These are phyloP conservation scores for Nicotiana attenuata DNA, from an alignment of 257 asterid species.

Conservation along the genomic window DNA sequence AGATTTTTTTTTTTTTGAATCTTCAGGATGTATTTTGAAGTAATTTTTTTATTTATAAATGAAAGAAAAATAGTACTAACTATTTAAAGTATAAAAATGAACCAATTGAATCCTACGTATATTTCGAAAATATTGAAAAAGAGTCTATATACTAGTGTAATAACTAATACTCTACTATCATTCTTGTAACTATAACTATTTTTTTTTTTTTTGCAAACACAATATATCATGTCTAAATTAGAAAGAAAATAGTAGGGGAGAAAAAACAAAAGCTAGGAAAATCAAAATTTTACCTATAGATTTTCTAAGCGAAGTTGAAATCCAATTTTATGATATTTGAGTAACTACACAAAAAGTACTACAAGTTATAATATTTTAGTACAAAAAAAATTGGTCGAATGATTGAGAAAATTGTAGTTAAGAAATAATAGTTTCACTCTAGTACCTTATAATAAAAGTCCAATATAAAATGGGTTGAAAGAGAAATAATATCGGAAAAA, in stretches of 20 bases:
- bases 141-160: no score
- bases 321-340: background rate
- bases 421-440: background rate
- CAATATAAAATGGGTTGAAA: background rate
- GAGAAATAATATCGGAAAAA: background rate
- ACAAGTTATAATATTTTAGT: background rate
- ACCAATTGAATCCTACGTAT: no score
- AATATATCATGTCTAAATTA: background rate
- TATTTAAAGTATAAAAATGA: no score
- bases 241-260: background rate
- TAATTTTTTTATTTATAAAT: no score
- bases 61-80: no score
- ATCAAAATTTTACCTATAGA: background rate
- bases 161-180: no score
- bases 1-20: no score
- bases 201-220: background rate
- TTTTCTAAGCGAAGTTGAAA: background rate
- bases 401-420: background rate
- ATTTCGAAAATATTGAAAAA: no score
- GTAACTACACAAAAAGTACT: background rate
- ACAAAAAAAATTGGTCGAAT: no score
- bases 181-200: background rate
- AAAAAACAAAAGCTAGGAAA: background rate
- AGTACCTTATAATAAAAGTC: no score
- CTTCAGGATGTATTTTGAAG: no score